Percentiles rank a stretch among this genome's conserved stretches.
Evolutionary conservation across 2,329 filamentous ascomycete species (phyloP).

Genomic region (Ophiocordyceps camponoti-leonardi): DNA sequence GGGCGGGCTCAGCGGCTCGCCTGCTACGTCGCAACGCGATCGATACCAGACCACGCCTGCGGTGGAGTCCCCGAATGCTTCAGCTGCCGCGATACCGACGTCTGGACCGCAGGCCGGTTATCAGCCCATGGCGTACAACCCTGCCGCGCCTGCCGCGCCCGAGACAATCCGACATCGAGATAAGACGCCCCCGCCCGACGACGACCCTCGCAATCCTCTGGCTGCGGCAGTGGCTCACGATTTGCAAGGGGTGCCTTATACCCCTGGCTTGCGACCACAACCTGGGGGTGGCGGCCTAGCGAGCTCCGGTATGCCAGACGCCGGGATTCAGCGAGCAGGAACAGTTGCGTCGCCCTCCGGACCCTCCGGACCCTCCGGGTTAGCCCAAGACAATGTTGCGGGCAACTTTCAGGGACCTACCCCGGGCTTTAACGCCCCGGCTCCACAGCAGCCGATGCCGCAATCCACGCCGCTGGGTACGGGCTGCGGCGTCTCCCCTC

Average conservation of each 20-base stretch:
- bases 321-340: conserved; percentile 26
- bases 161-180: conserved; percentile 57
- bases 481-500: conserved; percentile 16
- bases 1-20: conserved; percentile 16
- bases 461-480: conserved; percentile 13
- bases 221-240: conserved; percentile 40
- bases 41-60: conserved; percentile 7
- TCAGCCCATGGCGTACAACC: conserved; percentile 58
- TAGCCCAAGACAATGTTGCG: neutral
- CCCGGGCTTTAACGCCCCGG: conserved; percentile 22
- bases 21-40: conserved; percentile 2
- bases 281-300: conserved; percentile 13
- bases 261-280: conserved; percentile 30
- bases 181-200: conserved; percentile 63
- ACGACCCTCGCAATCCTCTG: conserved; percentile 40
- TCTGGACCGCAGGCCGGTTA: conserved; percentile 28
- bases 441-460: conserved; percentile 10
- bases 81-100: conserved; percentile 1
- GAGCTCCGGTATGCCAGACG: conserved; percentile 25
- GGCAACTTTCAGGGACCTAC: conserved; percentile 3
- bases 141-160: conserved; percentile 58
- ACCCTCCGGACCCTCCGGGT: neutral
- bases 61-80: neutral
- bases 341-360: conserved; percentile 29
- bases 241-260: conserved; percentile 33